Evolutionary conservation across 306 rosid species (phyloP).

Genomic region (Quillaja saponaria): DNA sequence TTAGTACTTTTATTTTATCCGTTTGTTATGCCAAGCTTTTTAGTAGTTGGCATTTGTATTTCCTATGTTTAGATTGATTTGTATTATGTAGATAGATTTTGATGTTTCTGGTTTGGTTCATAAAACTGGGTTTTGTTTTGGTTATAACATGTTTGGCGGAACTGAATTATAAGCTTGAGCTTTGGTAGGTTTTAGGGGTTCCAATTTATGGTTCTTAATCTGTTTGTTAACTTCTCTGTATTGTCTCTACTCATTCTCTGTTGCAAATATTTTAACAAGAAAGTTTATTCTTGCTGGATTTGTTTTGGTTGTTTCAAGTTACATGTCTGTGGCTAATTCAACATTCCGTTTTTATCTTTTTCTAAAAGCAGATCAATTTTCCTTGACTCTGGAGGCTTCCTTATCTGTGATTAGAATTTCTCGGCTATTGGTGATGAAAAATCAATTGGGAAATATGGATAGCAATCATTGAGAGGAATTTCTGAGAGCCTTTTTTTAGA

Average conservation of each 20-base stretch:
- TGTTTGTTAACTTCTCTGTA: slow-evolving; percentile 3
- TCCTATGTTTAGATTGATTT: too few relatives aligned
- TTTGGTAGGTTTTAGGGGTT: not conserved
- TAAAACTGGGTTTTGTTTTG: not conserved
- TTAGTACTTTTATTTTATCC: too few relatives aligned
- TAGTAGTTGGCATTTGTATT: not conserved
- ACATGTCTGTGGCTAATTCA: too few relatives aligned
- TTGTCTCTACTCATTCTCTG: not conserved
- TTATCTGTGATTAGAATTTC: too few relatives aligned
- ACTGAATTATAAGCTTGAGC: not conserved
- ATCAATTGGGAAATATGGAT: too few relatives aligned
- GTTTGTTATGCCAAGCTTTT: too few relatives aligned
- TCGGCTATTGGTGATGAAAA: too few relatives aligned
- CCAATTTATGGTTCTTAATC: not conserved
- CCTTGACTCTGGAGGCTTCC: not conserved
- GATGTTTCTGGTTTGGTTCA: not conserved
- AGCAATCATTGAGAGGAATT: too few relatives aligned
- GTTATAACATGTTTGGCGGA: not conserved
- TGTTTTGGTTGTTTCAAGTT: too few relatives aligned
- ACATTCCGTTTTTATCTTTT: too few relatives aligned
- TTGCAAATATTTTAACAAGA: not conserved
- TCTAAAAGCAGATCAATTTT: slow-evolving; percentile 1
- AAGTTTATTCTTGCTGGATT: not conserved
- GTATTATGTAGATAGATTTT: not conserved
- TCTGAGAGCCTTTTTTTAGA: too few relatives aligned